Evolutionary conservation across 805 yeast genomes (phyloP).

Genomic region (Kazachstania psychrophila): DNA sequence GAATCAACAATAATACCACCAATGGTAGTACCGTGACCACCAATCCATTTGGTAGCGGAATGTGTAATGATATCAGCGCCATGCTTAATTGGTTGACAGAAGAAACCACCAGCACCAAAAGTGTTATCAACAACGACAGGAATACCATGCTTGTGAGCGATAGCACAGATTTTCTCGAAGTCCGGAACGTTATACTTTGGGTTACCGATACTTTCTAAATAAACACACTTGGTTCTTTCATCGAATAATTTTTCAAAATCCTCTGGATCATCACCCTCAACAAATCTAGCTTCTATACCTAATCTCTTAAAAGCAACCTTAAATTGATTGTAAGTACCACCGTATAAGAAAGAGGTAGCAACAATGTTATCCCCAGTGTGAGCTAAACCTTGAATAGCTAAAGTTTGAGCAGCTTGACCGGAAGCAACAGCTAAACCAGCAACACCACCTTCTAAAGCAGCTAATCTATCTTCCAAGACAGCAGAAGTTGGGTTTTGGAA

Average conservation of each 20-base stretch:
- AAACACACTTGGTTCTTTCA: conserved; percentile 80
- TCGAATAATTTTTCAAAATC: conserved; percentile 69
- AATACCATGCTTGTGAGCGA: conserved; percentile 79
- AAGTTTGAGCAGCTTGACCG: conserved; percentile 94
- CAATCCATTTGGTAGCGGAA: conserved; percentile 96
- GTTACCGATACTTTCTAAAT: conserved; percentile 84
- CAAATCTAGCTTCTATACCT: conserved; percentile 81
- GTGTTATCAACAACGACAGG: conserved; percentile 94
- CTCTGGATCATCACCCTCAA: conserved; percentile 66
- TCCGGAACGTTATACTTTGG: conserved; percentile 91
- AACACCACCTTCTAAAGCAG: conserved; percentile 87
- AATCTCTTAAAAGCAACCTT: conserved; percentile 83
- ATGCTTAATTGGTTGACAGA: conserved; percentile 71
- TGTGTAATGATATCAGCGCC: conserved; percentile 91
- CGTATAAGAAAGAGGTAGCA: conserved; percentile 79
- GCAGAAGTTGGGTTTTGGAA: conserved; percentile 89
- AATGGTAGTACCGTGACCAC: conserved; percentile 93
- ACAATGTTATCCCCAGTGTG: conserved; percentile 84
- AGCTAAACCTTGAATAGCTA: conserved; percentile 76
- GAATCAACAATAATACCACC: conserved; percentile 87
- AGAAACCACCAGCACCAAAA: conserved; percentile 92
- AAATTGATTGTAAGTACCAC: conserved; percentile 95
- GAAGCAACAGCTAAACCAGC: conserved; percentile 85
- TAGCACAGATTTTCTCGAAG: conserved; percentile 60
- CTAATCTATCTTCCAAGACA: conserved; percentile 83